Base-by-base conservation (phyloP, 176 grass and related monocot species). In the Cenchrus fungigraminus region DNA sequence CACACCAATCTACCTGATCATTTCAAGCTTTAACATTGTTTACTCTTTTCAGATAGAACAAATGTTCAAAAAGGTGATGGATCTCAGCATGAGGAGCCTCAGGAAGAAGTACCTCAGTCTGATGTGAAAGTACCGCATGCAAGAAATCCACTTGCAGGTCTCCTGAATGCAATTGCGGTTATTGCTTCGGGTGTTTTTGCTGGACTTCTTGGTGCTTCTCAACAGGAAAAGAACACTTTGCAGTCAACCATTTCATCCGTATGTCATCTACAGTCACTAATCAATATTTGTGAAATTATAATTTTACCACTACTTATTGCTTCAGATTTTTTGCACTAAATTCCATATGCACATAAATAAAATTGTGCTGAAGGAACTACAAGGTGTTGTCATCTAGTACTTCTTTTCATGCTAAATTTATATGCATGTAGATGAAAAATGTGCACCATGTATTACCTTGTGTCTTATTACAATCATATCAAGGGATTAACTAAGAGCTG, bases 101-200 rank as follows among this genome's bases (percentile, higher is more conserved):
- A 7, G 79, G 74, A 82, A 68, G 54, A 87, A 74, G 29, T 40
- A 63, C 29, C 62, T 68, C 80, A 77, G 57, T 68, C 53, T 83
- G 78, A 84, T 37, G 61, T 89, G 67, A 65, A 92, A 89, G 84
- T 28, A 70, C 54, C 57, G 80, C 78, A 61, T 75, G 16, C 81
- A 67, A 79, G 45, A 84, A 96, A 88, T 85, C 81, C 91, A 32
- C 84, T 96, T 89, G 69, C 89, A 54, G 81, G 80, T 88, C 46
- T 92, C 52, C 78, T 99, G 63, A 99, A 92, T 88, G 78, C 54
- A 67, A 64, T 96, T 79, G 93, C 91, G 80, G 86, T 96, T 84
- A 73, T 95, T 85, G 91, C 86, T 67, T 89, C 93, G 50, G 97
- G 93, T 75, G 85, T 96, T 89, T 85, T 99, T 3, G 84, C 90